Conservation (phyloP, 257 asterid genomes). For the Hygrophila difformis region DNA sequence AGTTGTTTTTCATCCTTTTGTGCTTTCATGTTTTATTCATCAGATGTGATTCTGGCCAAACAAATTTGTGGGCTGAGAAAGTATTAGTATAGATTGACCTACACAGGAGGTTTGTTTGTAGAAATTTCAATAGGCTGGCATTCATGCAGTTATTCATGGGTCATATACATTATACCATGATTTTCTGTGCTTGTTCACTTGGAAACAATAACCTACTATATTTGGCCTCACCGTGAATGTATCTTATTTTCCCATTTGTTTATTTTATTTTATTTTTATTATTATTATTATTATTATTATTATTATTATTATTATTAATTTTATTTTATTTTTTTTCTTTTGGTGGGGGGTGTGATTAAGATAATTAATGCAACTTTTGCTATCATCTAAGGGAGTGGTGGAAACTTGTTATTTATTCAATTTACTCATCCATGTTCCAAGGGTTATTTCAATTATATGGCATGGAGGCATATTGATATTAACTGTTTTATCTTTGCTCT, state of each 20-base stretch:
- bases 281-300: too few relatives aligned
- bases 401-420: constrained; percentile 1
- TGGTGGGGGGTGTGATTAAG: too few relatives aligned
- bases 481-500: constrained; percentile 4
- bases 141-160: too few relatives aligned
- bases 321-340: too few relatives aligned
- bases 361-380: too few relatives aligned
- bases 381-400: too few relatives aligned
- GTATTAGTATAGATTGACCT: background rate
- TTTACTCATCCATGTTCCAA: constrained; percentile 5
- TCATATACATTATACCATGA: too few relatives aligned
- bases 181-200: too few relatives aligned
- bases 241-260: background rate
- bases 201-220: background rate
- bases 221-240: background rate
- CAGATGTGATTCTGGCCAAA: background rate
- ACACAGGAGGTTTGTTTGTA: background rate
- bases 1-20: too few relatives aligned
- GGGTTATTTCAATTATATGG: constrained; percentile 3
- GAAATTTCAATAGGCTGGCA: background rate
- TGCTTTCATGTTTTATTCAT: too few relatives aligned
- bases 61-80: background rate
- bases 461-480: background rate
- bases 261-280: too few relatives aligned
- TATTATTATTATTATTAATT: too few relatives aligned